These are phyloP conservation scores for Euphorbia pulcherrima DNA, from an alignment of 345 rosid species.

Conservation along the genomic window DNA sequence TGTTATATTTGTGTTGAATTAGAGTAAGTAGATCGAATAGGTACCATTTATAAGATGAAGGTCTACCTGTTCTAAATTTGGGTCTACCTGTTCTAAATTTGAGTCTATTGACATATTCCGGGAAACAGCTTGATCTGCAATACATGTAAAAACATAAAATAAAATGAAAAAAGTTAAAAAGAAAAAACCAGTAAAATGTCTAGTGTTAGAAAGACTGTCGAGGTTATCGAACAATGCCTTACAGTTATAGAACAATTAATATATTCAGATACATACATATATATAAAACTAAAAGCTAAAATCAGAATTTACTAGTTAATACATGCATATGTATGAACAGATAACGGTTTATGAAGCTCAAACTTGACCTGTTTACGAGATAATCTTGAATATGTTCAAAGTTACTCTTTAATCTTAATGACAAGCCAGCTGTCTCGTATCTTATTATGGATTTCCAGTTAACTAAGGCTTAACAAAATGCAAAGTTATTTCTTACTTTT, in stretches of 20 bases:
- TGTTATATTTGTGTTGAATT: constrained; percentile 4
- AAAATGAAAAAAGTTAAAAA: neutral
- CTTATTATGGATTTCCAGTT: neutral
- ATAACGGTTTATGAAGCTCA: neutral
- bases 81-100: constrained; percentile 70
- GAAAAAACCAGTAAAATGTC: neutral
- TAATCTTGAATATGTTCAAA: neutral
- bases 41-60: constrained; percentile 16
- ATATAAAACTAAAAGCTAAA: neutral
- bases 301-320: neutral
- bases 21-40: constrained; percentile 4
- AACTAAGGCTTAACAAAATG: neutral
- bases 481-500: neutral
- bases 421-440: neutral
- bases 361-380: neutral
- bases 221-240: neutral
- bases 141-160: neutral
- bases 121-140: constrained; percentile 68
- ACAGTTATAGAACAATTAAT: neutral
- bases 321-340: neutral
- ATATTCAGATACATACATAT: neutral
- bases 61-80: constrained; percentile 62
- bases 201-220: neutral
- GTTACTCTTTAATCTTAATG: neutral
- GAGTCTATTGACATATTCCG: constrained; percentile 57